A percentile compares a stretch with the other conserved stretches of the same genome.
Conservation (phyloP, 2,329 filamentous ascomycete genomes). For the Amauroascus verrucosus region DNA sequence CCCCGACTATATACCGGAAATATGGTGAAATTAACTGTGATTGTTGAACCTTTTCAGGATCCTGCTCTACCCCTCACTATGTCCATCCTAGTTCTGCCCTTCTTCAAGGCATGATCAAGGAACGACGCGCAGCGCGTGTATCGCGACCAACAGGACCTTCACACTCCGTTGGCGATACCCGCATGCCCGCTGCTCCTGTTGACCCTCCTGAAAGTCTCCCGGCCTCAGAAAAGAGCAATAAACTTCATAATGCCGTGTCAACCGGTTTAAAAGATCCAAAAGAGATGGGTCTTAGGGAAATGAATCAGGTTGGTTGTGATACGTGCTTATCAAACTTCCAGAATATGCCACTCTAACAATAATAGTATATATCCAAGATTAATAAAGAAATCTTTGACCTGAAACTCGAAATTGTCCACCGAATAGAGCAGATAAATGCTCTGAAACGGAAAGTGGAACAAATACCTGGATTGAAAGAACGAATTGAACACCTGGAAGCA, state of each 20-base stretch:
- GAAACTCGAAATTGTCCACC: conserved; percentile 35
- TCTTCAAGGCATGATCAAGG: conserved; percentile 33
- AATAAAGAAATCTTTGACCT: conserved; percentile 37
- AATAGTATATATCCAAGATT: conserved; percentile 35
- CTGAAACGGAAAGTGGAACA: conserved; percentile 32
- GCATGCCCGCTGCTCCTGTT: conserved; percentile 14
- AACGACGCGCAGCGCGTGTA: conserved; percentile 32
- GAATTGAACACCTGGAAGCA: conserved; percentile 29
- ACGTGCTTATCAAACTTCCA: not conserved
- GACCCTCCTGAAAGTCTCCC: conserved; percentile 26
- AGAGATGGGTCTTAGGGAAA: conserved; percentile 36
- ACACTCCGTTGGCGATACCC: conserved; percentile 18
- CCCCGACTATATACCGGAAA: not conserved
- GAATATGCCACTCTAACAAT: not conserved
- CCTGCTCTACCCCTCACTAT: conserved; percentile 18
- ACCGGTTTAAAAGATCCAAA: conserved; percentile 27
- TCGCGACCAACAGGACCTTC: conserved; percentile 20
- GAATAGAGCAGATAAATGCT: conserved; percentile 28
- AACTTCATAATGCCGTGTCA: conserved; percentile 23
- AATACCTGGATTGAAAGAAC: conserved; percentile 31
- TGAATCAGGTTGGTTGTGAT: conserved; percentile 29
- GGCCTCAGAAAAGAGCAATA: conserved; percentile 29
- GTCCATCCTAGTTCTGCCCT: conserved; percentile 34
- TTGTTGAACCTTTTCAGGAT: not conserved
- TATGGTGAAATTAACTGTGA: not conserved